These are phyloP conservation scores for Hanseniaspora nectarophila DNA, from an alignment of 805 yeast species.

Conservation along the genomic window DNA sequence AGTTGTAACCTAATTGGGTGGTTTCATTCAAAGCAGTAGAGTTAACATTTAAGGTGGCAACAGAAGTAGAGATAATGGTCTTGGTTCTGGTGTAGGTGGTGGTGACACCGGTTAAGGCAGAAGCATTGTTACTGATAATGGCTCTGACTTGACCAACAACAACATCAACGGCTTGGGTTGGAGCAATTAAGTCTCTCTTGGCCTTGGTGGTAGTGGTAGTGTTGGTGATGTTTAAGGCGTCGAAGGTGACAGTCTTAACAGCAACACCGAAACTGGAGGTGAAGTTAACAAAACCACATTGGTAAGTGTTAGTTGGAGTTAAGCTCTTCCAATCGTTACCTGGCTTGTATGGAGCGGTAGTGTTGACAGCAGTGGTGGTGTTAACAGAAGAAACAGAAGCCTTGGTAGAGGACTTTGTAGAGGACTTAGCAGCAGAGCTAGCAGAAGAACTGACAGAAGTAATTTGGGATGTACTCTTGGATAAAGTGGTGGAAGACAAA, in stretches of 20 bases:
- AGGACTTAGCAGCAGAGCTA: too few relatives aligned
- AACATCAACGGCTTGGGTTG: constrained; percentile 19
- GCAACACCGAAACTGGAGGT: constrained; percentile 36
- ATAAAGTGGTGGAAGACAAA: constrained; percentile 22
- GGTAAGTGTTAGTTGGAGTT: constrained; percentile 29
- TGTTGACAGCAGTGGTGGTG: too few relatives aligned
- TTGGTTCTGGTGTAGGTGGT: constrained; percentile 23
- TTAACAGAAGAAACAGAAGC: constrained; percentile 31
- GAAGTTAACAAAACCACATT: constrained; percentile 30
- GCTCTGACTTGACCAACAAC: constrained; percentile 21
- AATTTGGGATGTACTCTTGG: constrained; percentile 17
- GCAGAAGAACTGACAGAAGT: constrained; percentile 17
- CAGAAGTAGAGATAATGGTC: constrained; percentile 23
- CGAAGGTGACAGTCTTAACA: constrained; percentile 17
- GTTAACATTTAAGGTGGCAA: constrained; percentile 23
- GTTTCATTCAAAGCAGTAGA: constrained; percentile 19
- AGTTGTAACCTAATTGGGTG: constrained; percentile 19
- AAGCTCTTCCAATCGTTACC: constrained; percentile 29
- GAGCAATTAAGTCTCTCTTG: constrained; percentile 23
- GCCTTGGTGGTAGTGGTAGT: constrained; percentile 17
- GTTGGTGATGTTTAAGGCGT: constrained; percentile 17
- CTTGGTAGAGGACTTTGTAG: not conserved
- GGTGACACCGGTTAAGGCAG: constrained; percentile 26
- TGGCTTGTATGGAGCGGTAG: too few relatives aligned
- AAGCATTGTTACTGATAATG: constrained; percentile 19